Evolutionary conservation across 352 stramenopile genomes (phyloP).

Genomic region (Nothophytophthora sp.): DNA sequence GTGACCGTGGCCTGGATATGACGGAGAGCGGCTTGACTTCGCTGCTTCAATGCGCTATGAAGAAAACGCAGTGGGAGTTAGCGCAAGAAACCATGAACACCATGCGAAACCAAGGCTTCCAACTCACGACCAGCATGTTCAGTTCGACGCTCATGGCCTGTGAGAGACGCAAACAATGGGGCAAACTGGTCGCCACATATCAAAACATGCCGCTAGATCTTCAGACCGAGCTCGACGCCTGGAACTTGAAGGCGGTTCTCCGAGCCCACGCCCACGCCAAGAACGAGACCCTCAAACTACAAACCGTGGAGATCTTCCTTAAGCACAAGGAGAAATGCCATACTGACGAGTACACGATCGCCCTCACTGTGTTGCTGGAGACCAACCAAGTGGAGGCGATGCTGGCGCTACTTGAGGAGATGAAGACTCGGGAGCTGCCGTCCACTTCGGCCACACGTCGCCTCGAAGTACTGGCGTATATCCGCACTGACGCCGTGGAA

Average conservation of each 20-base stretch:
- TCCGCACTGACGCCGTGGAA: not conserved
- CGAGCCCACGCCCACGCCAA: slow-evolving; percentile 6
- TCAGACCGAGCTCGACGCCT: slow-evolving; percentile 4
- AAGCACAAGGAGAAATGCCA: slow-evolving; percentile 4
- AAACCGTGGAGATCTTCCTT: slow-evolving; percentile 8
- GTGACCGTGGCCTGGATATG: no score
- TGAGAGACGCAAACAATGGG: no score
- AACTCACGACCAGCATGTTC: no score
- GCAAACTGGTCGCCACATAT: slow-evolving; percentile 12
- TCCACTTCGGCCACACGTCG: slow-evolving; percentile 5
- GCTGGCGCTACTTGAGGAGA: slow-evolving; percentile 3
- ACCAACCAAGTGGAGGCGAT: slow-evolving; percentile 1
- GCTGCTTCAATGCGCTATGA: no score
- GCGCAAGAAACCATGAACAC: no score
- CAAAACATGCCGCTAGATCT: slow-evolving; percentile 2
- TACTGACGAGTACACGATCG: slow-evolving; percentile 3
- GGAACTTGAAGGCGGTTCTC: slow-evolving; percentile 4
- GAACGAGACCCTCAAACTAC: not conserved
- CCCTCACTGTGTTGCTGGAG: slow-evolving; percentile 9
- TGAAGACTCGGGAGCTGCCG: slow-evolving; percentile 2
- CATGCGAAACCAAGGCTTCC: no score
- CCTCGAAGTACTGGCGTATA: slow-evolving; percentile 10
- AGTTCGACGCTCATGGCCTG: no score
- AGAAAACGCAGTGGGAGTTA: no score
- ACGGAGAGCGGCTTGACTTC: no score